Percentiles rank a stretch among this genome's conserved stretches.
These are phyloP conservation scores for Dioszegia hungarica DNA, from an alignment of 768 basidiomycete species.

Conservation along the genomic window DNA sequence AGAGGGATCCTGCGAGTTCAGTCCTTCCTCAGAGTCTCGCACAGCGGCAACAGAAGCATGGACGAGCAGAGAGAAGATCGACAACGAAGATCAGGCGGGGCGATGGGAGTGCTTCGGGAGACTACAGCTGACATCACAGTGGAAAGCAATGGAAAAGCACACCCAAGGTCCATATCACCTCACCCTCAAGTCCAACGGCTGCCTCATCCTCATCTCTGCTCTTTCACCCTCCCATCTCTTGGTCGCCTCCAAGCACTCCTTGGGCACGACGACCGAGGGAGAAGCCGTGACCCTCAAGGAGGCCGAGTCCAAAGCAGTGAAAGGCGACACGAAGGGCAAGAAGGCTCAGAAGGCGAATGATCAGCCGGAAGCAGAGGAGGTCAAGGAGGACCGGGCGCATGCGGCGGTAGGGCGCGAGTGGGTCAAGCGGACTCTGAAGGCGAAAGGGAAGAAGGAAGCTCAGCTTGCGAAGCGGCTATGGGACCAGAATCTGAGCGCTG, in stretches of 20 bases:
- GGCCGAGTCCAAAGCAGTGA: slow-evolving; percentile 1
- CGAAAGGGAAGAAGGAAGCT: slow-evolving; percentile 62
- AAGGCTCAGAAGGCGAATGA: slow-evolving; percentile 4
- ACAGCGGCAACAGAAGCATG: too few relatives aligned
- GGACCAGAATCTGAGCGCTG: slow-evolving; percentile 78
- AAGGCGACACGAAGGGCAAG: not conserved
- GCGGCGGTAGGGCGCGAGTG: slow-evolving; percentile 78
- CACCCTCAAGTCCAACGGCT: slow-evolving; percentile 91
- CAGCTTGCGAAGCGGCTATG: slow-evolving; percentile 71
- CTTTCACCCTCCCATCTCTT: slow-evolving; percentile 69
- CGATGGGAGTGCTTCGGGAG: too few relatives aligned
- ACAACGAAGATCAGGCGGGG: too few relatives aligned
- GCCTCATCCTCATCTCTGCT: slow-evolving; percentile 90
- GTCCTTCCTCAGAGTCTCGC: too few relatives aligned
- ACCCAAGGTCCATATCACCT: slow-evolving; percentile 75
- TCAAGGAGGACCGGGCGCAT: slow-evolving; percentile 55
- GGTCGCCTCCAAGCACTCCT: slow-evolving; percentile 86
- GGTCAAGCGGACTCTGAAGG: slow-evolving; percentile 65
- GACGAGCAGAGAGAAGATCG: too few relatives aligned
- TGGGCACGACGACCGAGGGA: slow-evolving; percentile 55
- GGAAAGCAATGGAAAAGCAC: slow-evolving; percentile 64
- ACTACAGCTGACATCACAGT: too few relatives aligned
- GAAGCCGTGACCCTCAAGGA: not conserved
- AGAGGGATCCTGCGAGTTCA: too few relatives aligned
- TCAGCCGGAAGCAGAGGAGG: slow-evolving; percentile 5